Conservation (phyloP, 2,329 filamentous ascomycete genomes). For the Aspergillus oerlinghausenensis region DNA sequence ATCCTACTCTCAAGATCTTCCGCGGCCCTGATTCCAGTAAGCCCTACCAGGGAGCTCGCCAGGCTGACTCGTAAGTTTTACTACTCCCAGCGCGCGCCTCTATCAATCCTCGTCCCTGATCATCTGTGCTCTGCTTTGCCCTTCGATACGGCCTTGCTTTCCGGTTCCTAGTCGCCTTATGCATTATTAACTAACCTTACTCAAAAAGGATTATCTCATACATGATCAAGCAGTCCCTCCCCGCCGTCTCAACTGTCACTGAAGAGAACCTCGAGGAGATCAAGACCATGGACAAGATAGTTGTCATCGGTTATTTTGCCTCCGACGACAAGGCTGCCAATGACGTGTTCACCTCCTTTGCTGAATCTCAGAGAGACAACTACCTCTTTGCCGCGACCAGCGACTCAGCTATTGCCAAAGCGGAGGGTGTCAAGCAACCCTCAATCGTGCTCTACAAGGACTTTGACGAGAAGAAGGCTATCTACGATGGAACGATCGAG, state of each 20-base stretch:
- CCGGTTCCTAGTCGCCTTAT: not conserved
- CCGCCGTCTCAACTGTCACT: constrained; percentile 78
- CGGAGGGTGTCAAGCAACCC: constrained; percentile 82
- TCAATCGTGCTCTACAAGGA: constrained; percentile 92
- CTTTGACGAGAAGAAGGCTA: constrained; percentile 92
- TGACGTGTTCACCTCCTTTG: constrained; percentile 71
- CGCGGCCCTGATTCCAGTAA: constrained; percentile 75
- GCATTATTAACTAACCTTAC: constrained; percentile 18
- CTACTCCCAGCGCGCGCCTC: not conserved
- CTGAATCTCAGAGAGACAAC: constrained; percentile 75
- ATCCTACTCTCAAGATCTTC: constrained; percentile 99
- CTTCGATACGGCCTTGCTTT: not conserved
- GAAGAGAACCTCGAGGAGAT: constrained; percentile 86
- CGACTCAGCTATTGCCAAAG: constrained; percentile 79
- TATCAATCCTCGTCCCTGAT: not conserved
- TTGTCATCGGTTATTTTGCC: constrained; percentile 83
- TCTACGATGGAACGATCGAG: constrained; percentile 77
- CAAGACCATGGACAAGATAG: constrained; percentile 97
- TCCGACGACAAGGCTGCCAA: constrained; percentile 77
- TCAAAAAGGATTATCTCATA: constrained; percentile 62
- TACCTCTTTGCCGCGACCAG: constrained; percentile 88
- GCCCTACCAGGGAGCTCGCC: constrained; percentile 84
- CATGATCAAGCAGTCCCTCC: constrained; percentile 97
- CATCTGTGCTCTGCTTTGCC: not conserved
- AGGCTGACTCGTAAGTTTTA: constrained; percentile 62